A percentile compares a stretch with the other conserved stretches of the same genome.
Conservation (phyloP, 306 rosid genomes). For the Fragaria vesca region DNA sequence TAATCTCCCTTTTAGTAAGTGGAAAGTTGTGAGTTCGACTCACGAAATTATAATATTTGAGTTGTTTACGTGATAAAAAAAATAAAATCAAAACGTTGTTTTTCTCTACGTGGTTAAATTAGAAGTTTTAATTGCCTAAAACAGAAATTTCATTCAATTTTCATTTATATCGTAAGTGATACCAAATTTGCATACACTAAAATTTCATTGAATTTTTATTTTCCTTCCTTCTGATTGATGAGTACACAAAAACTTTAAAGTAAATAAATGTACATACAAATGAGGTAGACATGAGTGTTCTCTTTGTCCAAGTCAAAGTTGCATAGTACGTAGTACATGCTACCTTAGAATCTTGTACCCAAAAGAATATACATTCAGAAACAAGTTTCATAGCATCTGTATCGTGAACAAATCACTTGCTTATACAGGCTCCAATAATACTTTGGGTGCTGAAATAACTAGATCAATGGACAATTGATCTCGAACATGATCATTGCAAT, state of each 20-base stretch:
- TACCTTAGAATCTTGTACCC: neutral
- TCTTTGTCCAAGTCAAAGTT: neutral
- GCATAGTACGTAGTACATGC: neutral
- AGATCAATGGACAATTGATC: neutral
- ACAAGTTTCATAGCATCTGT: neutral
- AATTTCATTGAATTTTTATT: too few relatives aligned
- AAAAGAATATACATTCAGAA: neutral
- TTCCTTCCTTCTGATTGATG: neutral
- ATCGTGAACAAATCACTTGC: neutral
- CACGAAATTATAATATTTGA: too few relatives aligned
- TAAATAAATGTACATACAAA: neutral
- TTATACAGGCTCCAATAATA: neutral
- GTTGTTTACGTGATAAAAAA: too few relatives aligned
- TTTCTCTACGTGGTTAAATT: too few relatives aligned
- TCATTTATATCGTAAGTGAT: too few relatives aligned
- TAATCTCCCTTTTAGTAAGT: too few relatives aligned
- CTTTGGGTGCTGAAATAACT: neutral
- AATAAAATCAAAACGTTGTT: too few relatives aligned
- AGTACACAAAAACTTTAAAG: neutral
- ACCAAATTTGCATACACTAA: too few relatives aligned
- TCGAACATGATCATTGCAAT: slow-evolving; percentile 30
- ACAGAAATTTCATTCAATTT: too few relatives aligned
- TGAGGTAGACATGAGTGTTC: neutral
- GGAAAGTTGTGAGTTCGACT: too few relatives aligned
- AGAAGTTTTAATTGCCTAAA: too few relatives aligned